phyloP scores from a whole-genome alignment of 2,329 filamentous ascomycete species.

The Rhynchosporium agropyri region DNA sequence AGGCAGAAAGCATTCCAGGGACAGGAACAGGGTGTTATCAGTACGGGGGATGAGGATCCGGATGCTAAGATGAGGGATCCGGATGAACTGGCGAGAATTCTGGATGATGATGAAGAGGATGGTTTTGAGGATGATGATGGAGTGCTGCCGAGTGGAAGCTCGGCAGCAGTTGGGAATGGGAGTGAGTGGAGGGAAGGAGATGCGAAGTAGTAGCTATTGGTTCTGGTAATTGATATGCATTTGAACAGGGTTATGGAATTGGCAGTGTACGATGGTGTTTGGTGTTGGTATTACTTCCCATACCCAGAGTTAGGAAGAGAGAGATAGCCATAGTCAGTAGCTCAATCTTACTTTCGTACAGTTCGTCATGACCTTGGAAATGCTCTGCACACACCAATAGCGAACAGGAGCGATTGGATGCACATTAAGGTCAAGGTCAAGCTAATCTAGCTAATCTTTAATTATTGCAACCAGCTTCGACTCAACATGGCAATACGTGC shows the following conservation, averaged over 20 bases:
- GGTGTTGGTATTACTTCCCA: slow-evolving; percentile 12
- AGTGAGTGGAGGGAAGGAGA: slow-evolving; percentile 36
- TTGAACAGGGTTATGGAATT: background rate
- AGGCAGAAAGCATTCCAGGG: slow-evolving; percentile 44
- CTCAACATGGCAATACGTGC: too few relatives aligned
- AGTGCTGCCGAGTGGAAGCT: slow-evolving; percentile 24
- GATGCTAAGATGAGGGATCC: slow-evolving; percentile 69
- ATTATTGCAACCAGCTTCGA: too few relatives aligned
- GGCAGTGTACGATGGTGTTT: slow-evolving; percentile 11
- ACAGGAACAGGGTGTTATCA: slow-evolving; percentile 51
- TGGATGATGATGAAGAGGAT: slow-evolving; percentile 61
- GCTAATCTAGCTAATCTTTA: too few relatives aligned
- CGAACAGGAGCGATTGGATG: too few relatives aligned
- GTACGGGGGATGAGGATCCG: slow-evolving; percentile 51
- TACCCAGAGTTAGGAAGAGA: slow-evolving; percentile 7
- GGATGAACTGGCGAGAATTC: slow-evolving; percentile 62
- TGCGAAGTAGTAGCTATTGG: slow-evolving; percentile 1
- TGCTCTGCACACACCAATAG: too few relatives aligned
- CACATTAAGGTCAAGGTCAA: too few relatives aligned
- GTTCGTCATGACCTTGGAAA: too few relatives aligned
- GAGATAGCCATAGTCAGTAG: too few relatives aligned
- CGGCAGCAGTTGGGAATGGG: slow-evolving; percentile 33
- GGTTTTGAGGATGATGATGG: slow-evolving; percentile 46
- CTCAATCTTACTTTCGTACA: too few relatives aligned
- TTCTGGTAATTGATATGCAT: background rate